Conservation (phyloP, 441 rosid genomes). For the Erodium texanum region DNA sequence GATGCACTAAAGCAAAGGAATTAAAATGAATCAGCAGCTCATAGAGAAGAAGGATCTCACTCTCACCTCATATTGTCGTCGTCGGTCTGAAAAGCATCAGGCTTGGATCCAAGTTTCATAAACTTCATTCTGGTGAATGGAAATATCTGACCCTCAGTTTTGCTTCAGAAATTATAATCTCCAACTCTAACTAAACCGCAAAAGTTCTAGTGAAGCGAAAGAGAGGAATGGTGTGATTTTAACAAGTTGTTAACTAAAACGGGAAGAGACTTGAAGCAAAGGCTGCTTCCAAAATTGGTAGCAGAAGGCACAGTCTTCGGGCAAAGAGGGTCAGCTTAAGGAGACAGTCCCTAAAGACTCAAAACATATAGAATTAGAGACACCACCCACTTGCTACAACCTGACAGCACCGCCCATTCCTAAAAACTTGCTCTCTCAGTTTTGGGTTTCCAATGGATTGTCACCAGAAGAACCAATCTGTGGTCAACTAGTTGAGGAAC, state of each 20-base stretch:
- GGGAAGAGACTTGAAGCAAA: conserved; percentile 23
- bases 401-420: conserved; percentile 54
- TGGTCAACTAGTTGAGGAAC: conserved; percentile 26
- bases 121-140: conserved; percentile 66
- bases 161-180: conserved; percentile 16
- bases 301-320: conserved; percentile 44
- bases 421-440: conserved; percentile 13
- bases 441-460: conserved; percentile 32
- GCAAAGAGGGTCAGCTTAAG: conserved; percentile 31
- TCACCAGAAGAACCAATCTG: conserved; percentile 23
- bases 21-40: conserved; percentile 3
- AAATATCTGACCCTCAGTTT: conserved; percentile 16
- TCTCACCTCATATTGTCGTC: conserved; percentile 55
- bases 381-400: conserved; percentile 67
- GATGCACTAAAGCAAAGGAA: background rate
- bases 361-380: conserved; percentile 35
- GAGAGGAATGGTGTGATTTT: too few species aligned
- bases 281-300: conserved; percentile 40
- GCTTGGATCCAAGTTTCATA: conserved; percentile 90
- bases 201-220: conserved; percentile 4
- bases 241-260: conserved; percentile 27
- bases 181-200: conserved; percentile 14
- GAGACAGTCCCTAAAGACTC: conserved; percentile 41
- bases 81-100: conserved; percentile 59
- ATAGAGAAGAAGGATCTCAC: conserved; percentile 13